These are phyloP conservation scores for Chaetomium globosum DNA, from an alignment of 2,329 filamentous ascomycete species.

Conservation along the genomic window DNA sequence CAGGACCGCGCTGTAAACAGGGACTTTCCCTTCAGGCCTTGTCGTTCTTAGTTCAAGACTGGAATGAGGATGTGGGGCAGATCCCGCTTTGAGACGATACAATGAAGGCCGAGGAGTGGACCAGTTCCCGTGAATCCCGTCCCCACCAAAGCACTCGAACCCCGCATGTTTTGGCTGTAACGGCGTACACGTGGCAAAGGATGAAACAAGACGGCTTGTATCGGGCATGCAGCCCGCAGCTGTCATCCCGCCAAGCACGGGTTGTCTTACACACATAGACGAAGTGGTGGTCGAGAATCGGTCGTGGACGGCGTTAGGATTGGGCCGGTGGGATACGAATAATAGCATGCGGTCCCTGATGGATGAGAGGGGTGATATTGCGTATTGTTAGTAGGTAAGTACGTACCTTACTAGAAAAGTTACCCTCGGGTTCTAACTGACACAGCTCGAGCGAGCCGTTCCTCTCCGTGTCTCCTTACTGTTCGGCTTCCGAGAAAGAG, in stretches of 20 bases:
- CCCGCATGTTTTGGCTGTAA: constrained; percentile 3
- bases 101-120: background rate
- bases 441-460: no score
- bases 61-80: background rate
- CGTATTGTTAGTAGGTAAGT: no score
- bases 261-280: background rate
- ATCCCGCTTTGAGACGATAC: background rate
- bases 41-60: no score
- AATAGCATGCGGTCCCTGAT: no score
- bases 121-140: no score
- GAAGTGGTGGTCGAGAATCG: background rate
- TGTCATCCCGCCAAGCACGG: background rate
- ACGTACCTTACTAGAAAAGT: no score
- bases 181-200: constrained; percentile 12
- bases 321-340: background rate
- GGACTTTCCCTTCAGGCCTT: no score
- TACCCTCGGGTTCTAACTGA: no score
- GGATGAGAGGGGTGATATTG: no score
- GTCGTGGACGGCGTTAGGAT: background rate
- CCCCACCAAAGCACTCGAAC: background rate
- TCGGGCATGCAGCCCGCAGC: background rate
- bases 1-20: no score
- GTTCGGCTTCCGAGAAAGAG: background rate
- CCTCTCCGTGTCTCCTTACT: no score
- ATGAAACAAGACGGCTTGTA: constrained; percentile 5